These are phyloP conservation scores for Marasmius oreades DNA, from an alignment of 1,284 basidiomycete genomes.

Conservation along the genomic window DNA sequence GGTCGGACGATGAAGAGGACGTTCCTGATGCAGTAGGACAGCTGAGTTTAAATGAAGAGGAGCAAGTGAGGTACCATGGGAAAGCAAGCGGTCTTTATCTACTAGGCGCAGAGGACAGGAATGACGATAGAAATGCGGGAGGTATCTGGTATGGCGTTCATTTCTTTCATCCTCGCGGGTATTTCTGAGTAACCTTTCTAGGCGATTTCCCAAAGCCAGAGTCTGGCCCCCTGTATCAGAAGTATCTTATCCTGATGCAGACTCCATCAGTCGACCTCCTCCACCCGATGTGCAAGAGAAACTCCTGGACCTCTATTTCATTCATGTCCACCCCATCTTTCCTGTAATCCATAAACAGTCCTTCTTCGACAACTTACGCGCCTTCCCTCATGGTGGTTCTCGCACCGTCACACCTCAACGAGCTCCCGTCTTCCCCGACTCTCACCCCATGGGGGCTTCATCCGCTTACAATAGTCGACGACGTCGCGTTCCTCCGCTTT, in stretches of 20 bases:
- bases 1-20: slow-evolving; percentile 40
- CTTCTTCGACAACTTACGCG: slow-evolving; percentile 61
- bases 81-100: slow-evolving; percentile 80
- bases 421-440: slow-evolving; percentile 28
- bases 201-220: slow-evolving; percentile 78
- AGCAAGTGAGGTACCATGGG: slow-evolving; percentile 75
- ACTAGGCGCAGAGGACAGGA: slow-evolving; percentile 56
- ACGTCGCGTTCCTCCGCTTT: slow-evolving; percentile 56
- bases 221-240: slow-evolving; percentile 74
- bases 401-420: not conserved
- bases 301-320: slow-evolving; percentile 73
- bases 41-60: slow-evolving; percentile 80
- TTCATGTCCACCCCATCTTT: slow-evolving; percentile 71
- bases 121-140: slow-evolving; percentile 67
- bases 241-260: slow-evolving; percentile 28
- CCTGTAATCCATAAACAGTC: slow-evolving; percentile 70
- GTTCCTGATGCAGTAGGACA: slow-evolving; percentile 77
- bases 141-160: slow-evolving; percentile 61
- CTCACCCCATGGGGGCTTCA: slow-evolving; percentile 17
- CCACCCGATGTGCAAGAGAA: slow-evolving; percentile 56
- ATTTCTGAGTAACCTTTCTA: slow-evolving; percentile 23
- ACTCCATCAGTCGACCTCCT: slow-evolving; percentile 44
- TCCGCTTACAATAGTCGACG: slow-evolving; percentile 38
- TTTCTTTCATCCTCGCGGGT: not conserved
- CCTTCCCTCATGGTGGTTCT: slow-evolving; percentile 15